Percentiles rank a stretch among this genome's conserved stretches.
These are phyloP conservation scores for Fusarium floridanum DNA, from an alignment of 2,329 filamentous ascomycete genomes.

Conservation along the genomic window DNA sequence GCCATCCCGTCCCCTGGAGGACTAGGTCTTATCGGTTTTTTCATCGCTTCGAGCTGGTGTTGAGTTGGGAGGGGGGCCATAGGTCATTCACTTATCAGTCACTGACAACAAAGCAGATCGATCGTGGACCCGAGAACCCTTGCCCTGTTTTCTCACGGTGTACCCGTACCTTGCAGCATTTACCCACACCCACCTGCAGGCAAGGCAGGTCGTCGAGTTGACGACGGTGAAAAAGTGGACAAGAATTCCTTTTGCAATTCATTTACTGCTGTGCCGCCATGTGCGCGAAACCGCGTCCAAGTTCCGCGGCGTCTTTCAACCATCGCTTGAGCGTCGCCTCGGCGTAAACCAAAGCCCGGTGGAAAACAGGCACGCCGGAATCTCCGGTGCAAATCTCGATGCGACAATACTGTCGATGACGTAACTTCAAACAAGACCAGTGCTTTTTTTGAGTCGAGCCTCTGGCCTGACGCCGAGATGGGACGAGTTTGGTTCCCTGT, in stretches of 20 bases:
- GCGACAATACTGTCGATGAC: slow-evolving; percentile 35
- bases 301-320: background rate
- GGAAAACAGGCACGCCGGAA: slow-evolving; percentile 18
- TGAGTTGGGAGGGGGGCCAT: slow-evolving; percentile 8
- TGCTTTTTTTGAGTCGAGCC: slow-evolving; percentile 12
- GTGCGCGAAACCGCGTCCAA: background rate
- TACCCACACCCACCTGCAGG: slow-evolving; percentile 29
- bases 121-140: slow-evolving; percentile 33
- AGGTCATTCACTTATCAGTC: slow-evolving; percentile 3
- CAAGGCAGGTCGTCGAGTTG: slow-evolving; percentile 24
- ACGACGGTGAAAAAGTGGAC: slow-evolving; percentile 15
- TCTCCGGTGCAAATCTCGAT: slow-evolving; percentile 34
- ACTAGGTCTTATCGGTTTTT: slow-evolving; percentile 11
- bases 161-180: slow-evolving; percentile 33
- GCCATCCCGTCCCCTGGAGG: slow-evolving; percentile 26
- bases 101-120: slow-evolving; percentile 26
- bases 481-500: slow-evolving; percentile 35
- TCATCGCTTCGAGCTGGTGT: slow-evolving; percentile 19
- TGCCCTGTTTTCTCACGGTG: slow-evolving; percentile 24
- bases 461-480: slow-evolving; percentile 32
- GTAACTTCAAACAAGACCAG: slow-evolving; percentile 22
- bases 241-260: slow-evolving; percentile 21
- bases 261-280: background rate
- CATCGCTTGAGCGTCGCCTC: background rate
- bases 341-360: slow-evolving; percentile 5